Percentiles rank a stretch among this genome's conserved stretches.
Conservation (phyloP, 495 filamentous ascomycete genomes). For the Podospora pseudocomata region DNA sequence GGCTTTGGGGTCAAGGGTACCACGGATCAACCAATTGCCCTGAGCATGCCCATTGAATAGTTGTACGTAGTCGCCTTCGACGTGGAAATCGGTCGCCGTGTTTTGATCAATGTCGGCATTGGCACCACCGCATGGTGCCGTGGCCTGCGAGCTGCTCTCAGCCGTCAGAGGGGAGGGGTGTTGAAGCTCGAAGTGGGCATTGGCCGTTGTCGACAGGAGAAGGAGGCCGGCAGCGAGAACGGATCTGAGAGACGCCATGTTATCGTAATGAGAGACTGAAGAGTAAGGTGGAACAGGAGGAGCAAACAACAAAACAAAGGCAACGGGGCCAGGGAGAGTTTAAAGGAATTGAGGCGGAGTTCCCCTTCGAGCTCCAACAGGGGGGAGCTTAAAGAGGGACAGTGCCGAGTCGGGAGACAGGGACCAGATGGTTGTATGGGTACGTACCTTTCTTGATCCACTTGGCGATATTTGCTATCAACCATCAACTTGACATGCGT, state of each 20-base stretch:
- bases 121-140: constrained; percentile 48
- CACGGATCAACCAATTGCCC: constrained; percentile 49
- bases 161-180: constrained; percentile 45
- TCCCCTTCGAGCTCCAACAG: not conserved
- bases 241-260: constrained; percentile 30
- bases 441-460: constrained; percentile 2
- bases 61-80: constrained; percentile 45
- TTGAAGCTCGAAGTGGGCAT: constrained; percentile 47
- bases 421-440: not conserved
- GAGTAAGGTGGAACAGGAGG: not conserved
- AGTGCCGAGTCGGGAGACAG: constrained; percentile 19
- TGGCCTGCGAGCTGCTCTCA: constrained; percentile 35
- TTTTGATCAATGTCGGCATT: constrained; percentile 34
- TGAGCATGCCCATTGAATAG: constrained; percentile 42
- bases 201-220: constrained; percentile 30
- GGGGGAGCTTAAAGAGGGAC: constrained; percentile 2
- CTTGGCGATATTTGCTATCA: not conserved
- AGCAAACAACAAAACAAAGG: not conserved
- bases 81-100: constrained; percentile 46
- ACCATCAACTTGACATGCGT: not conserved
- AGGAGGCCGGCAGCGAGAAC: constrained; percentile 28
- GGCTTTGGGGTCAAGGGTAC: constrained; percentile 42
- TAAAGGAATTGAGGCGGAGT: not conserved
- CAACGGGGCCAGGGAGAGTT: not conserved
- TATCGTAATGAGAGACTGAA: constrained; percentile 4